Evolutionary conservation across 2,329 filamentous ascomycete genomes (phyloP).

Genomic region (Colletotrichum costaricense): DNA sequence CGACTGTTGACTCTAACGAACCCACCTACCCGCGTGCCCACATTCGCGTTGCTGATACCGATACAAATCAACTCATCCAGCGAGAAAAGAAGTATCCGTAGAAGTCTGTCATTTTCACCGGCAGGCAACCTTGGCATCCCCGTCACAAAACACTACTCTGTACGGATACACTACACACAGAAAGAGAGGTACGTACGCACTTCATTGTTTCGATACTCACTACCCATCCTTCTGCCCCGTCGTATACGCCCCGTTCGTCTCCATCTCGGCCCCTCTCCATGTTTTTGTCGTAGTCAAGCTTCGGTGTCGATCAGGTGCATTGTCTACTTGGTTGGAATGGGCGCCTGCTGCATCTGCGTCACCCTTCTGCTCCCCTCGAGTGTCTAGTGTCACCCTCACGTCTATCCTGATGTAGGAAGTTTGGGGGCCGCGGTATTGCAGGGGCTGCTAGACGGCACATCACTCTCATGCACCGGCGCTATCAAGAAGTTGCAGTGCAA

Average conservation of each 20-base stretch:
- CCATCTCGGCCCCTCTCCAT: constrained; percentile 23
- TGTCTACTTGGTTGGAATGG: constrained; percentile 19
- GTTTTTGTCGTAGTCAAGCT: constrained; percentile 22
- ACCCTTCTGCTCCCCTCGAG: constrained; percentile 13
- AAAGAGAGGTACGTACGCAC: constrained; percentile 9
- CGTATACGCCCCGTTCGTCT: neutral
- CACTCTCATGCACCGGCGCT: neutral
- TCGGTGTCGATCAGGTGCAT: constrained; percentile 23
- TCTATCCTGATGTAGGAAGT: neutral
- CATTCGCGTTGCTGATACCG: neutral
- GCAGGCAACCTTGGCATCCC: constrained; percentile 6
- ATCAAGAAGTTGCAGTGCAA: neutral
- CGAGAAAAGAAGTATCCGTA: neutral
- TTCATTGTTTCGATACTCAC: constrained; percentile 17
- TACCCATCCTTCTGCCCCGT: constrained; percentile 6
- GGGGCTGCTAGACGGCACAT: neutral
- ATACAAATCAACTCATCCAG: neutral
- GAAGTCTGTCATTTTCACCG: neutral
- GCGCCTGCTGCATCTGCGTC: constrained; percentile 12
- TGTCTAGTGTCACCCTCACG: constrained; percentile 22
- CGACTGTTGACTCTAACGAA: constrained; percentile 14
- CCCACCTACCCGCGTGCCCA: constrained; percentile 20
- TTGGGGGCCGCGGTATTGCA: constrained; percentile 16
- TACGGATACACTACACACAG: no score
- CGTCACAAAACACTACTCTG: neutral